A percentile compares a stretch with the other conserved stretches of the same genome.
phyloP scores from a whole-genome alignment of 768 basidiomycete genomes.

The Paxillus ammoniavirescens region DNA sequence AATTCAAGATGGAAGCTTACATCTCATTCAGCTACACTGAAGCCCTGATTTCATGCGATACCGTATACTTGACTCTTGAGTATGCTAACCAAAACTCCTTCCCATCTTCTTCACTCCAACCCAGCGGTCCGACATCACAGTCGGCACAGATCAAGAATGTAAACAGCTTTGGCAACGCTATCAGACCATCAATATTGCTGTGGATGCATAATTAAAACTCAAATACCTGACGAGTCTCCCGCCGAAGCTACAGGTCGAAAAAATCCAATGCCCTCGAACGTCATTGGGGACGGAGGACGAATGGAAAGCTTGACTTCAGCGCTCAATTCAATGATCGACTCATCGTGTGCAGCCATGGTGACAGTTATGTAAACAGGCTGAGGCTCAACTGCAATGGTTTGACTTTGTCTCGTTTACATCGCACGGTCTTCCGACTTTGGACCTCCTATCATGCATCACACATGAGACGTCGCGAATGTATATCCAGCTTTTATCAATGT shows the following conservation, averaged over 20 bases:
- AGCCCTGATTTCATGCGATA: not conserved
- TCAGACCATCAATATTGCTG: constrained; percentile 1
- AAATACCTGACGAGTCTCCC: constrained; percentile 22
- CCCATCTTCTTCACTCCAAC: constrained; percentile 74
- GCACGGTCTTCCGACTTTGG: no score
- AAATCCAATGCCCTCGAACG: constrained; percentile 87
- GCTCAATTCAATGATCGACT: no score
- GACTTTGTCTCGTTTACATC: no score
- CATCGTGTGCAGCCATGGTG: no score
- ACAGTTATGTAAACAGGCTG: no score
- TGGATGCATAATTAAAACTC: not conserved
- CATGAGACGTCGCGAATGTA: no score
- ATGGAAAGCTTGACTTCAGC: no score
- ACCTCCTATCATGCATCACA: no score
- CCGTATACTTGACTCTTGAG: constrained; percentile 60
- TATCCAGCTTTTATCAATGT: no score
- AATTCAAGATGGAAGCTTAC: not conserved
- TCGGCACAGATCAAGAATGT: constrained; percentile 81
- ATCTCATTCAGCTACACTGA: not conserved
- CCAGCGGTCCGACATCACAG: constrained; percentile 82
- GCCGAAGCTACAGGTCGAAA: constrained; percentile 52
- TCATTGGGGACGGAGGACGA: constrained; percentile 76
- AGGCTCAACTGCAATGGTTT: no score
- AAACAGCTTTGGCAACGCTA: constrained; percentile 38
- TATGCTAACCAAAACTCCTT: constrained; percentile 78